phyloP scores from a whole-genome alignment of 192 early-diverging fungal genomes.

The Coemansia sp. region DNA sequence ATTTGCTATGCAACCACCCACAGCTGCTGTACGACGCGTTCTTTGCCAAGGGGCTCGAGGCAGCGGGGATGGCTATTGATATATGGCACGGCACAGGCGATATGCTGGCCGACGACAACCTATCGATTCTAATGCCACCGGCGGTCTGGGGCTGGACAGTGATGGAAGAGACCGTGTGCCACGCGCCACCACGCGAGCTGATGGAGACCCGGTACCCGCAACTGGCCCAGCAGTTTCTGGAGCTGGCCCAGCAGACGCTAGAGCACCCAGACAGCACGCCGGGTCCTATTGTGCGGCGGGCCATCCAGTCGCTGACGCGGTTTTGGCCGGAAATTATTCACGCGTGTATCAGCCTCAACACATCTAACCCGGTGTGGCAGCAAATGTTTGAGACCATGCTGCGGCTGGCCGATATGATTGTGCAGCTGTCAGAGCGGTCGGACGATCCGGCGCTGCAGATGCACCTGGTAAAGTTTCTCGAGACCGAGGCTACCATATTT shows the following conservation, averaged over 20 bases:
- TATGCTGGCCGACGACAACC: slow-evolving; percentile 21
- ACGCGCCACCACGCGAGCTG: slow-evolving; percentile 12
- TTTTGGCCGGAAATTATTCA: slow-evolving; percentile 37
- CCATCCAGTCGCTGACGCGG: slow-evolving; percentile 39
- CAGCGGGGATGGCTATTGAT: slow-evolving; percentile 22
- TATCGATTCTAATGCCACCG: slow-evolving; percentile 41
- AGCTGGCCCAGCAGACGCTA: slow-evolving; percentile 24
- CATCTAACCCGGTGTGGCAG: slow-evolving; percentile 12
- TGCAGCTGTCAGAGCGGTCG: slow-evolving; percentile 16
- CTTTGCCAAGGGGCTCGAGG: slow-evolving; percentile 38
- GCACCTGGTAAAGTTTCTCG: slow-evolving; percentile 46
- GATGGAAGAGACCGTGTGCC: slow-evolving; percentile 44
- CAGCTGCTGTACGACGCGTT: slow-evolving; percentile 24
- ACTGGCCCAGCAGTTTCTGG: slow-evolving; percentile 23
- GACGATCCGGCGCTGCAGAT: slow-evolving; percentile 44
- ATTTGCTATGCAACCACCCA: slow-evolving; percentile 36
- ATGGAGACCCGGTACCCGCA: slow-evolving; percentile 27
- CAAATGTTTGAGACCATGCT: slow-evolving; percentile 21
- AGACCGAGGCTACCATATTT: slow-evolving; percentile 39
- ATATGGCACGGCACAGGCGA: slow-evolving; percentile 13
- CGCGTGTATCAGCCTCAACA: slow-evolving; percentile 4
- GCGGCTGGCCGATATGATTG: slow-evolving; percentile 10
- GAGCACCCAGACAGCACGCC: slow-evolving; percentile 30
- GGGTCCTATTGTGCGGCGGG: slow-evolving; percentile 32
- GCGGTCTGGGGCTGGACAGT: slow-evolving; percentile 51